phyloP scores from a whole-genome alignment of 768 basidiomycete species.

The Agaricus subrufescens region DNA sequence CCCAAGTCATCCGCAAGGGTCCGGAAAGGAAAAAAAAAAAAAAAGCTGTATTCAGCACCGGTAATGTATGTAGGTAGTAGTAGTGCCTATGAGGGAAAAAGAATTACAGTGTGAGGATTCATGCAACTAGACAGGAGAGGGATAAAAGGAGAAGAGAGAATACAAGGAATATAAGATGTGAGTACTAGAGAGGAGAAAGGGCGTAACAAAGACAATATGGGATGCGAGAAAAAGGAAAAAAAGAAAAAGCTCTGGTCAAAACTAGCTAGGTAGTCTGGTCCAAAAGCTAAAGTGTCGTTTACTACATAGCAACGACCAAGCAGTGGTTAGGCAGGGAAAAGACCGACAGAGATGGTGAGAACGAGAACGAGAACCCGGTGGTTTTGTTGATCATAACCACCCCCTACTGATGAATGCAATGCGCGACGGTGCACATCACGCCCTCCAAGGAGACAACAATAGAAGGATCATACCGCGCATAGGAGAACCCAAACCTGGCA shows the following conservation, averaged over 20 bases:
- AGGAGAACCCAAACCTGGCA: neutral
- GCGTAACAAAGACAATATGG: neutral
- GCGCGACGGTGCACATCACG: neutral
- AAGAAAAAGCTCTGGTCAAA: neutral
- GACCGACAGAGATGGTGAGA: neutral
- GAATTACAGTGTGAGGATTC: slow-evolving; percentile 1
- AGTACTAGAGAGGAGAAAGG: neutral
- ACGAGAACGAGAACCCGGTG: neutral
- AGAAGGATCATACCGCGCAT: neutral
- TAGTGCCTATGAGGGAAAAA: neutral
- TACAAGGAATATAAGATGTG: slow-evolving; percentile 3
- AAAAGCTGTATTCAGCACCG: neutral
- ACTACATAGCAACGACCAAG: neutral
- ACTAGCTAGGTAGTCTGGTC: neutral
- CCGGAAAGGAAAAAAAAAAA: no score
- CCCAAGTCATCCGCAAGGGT: no score
- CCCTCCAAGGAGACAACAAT: neutral
- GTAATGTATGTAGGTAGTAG: slow-evolving; percentile 3
- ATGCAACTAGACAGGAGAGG: slow-evolving; percentile 6
- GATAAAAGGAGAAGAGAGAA: neutral
- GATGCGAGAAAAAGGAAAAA: slow-evolving; percentile 1
- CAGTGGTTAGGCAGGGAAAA: neutral
- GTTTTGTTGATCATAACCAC: neutral
- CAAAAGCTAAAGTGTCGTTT: neutral
- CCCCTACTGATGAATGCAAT: neutral